Conservation (phyloP, 1,139 yeast species). For the Lodderomyces beijingensis region DNA sequence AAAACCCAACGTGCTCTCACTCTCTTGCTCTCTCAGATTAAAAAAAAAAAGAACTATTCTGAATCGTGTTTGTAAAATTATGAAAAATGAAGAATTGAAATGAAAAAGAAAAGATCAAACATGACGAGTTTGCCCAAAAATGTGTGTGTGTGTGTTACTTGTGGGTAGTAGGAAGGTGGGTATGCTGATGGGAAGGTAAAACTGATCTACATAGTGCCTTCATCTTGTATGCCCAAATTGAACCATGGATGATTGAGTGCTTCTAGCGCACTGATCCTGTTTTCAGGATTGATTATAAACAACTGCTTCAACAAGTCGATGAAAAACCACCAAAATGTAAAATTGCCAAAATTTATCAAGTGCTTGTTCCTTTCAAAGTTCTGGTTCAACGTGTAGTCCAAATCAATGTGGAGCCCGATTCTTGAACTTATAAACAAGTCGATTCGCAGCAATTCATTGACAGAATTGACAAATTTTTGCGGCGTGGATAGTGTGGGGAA, state of each 20-base stretch:
- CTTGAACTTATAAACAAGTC: slow-evolving; percentile 43
- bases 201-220: slow-evolving; percentile 46
- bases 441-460: slow-evolving; percentile 47
- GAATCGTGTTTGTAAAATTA: too few species aligned
- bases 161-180: too few species aligned
- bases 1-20: too few species aligned
- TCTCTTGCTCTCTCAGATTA: too few species aligned
- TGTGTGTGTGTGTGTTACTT: too few species aligned
- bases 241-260: slow-evolving; percentile 80
- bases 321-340: slow-evolving; percentile 74
- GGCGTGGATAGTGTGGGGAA: slow-evolving; percentile 39
- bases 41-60: too few species aligned
- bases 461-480: slow-evolving; percentile 47
- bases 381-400: slow-evolving; percentile 35
- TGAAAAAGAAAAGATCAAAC: too few species aligned
- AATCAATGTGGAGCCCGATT: slow-evolving; percentile 39
- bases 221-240: slow-evolving; percentile 69
- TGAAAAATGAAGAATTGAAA: too few species aligned
- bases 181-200: too few species aligned
- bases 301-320: slow-evolving; percentile 60
- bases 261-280: slow-evolving; percentile 61
- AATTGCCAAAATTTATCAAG: slow-evolving; percentile 45
- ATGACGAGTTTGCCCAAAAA: too few species aligned
- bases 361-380: slow-evolving; percentile 41
- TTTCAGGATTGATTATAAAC: slow-evolving; percentile 60